Base-by-base conservation (phyloP, 139 green algal genomes). In the Ettlia oleoabundans region DNA sequence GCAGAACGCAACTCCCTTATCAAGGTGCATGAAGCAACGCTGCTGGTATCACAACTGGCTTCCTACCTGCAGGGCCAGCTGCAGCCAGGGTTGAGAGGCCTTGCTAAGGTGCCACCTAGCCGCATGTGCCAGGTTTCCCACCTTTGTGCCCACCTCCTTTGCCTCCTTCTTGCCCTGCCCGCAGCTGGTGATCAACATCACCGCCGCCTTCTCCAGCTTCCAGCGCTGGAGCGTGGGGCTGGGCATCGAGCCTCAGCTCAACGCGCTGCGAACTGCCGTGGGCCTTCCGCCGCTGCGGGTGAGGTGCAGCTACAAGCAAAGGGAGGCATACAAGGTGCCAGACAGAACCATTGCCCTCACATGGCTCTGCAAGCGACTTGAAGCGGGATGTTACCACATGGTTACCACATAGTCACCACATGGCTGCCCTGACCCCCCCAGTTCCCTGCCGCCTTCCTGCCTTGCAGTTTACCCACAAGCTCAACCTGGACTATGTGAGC, bases 231-330 rank as follows among this genome's bases (percentile, higher is more conserved):
- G 82, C 4, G 88, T 90, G 51, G 88, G 88, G 26, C 79, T 91
- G 67, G 88, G 88, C 61, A 81, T 91, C 33, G 88, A 91, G 83
- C 73, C 73, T n/a, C 88, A 91, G 84, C 78, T 91, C 18, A 68
- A 81, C 22, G 63, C 52, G 63, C 83, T 89, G 67, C 68, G 75
- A 21, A 65, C 47, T 2, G 77, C 77, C 7, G 81, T 85, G 35
- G 83, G 86, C 24, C 77, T 89, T 41, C 8, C 53, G 26, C 47
- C 68, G 18, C 24, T 64, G 35, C 38, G 52, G 73, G 73, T 80
- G 53, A 15, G 40, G 67, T 15, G 0, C 35, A 30, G 13, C 30
- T 47, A 30, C 7, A 8, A 28, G 35, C 7, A 33, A 28, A 28
- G 62, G 18, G 10, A 40, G 9, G 13, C 35, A 10, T 30, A n/a